These are phyloP conservation scores for Friedmanniomyces endolithicus DNA, from an alignment of 495 filamentous ascomycete genomes.

Conservation along the genomic window DNA sequence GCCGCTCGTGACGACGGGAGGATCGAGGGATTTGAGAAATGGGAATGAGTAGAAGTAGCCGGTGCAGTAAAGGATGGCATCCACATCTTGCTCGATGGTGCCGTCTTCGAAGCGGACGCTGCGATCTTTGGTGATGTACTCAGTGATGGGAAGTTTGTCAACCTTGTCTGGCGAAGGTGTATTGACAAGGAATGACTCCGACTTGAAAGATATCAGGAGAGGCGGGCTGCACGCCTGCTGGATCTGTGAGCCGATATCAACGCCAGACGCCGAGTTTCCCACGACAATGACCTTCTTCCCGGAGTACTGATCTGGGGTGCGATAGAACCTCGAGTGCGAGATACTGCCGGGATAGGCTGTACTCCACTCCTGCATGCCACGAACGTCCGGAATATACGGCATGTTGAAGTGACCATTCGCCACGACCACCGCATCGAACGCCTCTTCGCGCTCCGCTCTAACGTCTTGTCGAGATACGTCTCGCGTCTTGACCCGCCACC, in stretches of 20 bases:
- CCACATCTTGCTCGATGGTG: constrained; percentile 44
- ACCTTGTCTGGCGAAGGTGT: constrained; percentile 30
- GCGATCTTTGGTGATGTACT: constrained; percentile 40
- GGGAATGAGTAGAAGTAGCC: constrained; percentile 63
- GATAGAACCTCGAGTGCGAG: constrained; percentile 71
- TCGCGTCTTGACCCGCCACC: constrained; percentile 45
- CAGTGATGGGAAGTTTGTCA: constrained; percentile 47
- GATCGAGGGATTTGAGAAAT: constrained; percentile 49
- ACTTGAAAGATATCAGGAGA: constrained; percentile 42
- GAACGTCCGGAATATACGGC: constrained; percentile 56
- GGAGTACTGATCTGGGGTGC: constrained; percentile 45
- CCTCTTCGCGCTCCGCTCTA: constrained; percentile 27
- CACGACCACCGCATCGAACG: constrained; percentile 68
- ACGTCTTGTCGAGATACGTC: constrained; percentile 30
- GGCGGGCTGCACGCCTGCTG: constrained; percentile 37
- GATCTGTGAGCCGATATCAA: constrained; percentile 73
- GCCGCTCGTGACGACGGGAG: constrained; percentile 53
- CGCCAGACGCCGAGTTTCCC: constrained; percentile 64
- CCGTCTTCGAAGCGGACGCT: constrained; percentile 44
- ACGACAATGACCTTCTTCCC: constrained; percentile 62
- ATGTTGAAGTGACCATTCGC: constrained; percentile 71
- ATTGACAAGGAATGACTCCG: constrained; percentile 29
- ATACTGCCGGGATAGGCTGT: constrained; percentile 48
- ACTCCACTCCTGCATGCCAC: constrained; percentile 46
- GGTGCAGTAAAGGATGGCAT: constrained; percentile 59